These are phyloP conservation scores for Creolimax fragrantissima DNA, from an alignment of 78 protist genomes.

Conservation along the genomic window DNA sequence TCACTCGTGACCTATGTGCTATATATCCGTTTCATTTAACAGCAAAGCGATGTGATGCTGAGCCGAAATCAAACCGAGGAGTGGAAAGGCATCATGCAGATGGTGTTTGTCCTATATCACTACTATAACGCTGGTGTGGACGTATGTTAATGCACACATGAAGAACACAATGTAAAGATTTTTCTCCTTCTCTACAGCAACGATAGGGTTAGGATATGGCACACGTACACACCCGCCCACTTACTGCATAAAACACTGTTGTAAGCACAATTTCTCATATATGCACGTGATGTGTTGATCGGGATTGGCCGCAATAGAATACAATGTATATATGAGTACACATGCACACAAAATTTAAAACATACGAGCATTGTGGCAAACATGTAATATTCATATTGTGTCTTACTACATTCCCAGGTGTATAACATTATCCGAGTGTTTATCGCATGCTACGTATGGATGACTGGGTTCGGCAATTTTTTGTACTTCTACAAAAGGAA, in stretches of 20 bases:
- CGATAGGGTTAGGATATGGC: not conserved
- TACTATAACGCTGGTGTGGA: slow-evolving; percentile 29
- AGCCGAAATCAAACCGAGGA: slow-evolving; percentile 60
- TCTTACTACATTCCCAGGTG: not conserved
- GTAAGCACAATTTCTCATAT: not conserved
- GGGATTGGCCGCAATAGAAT: not conserved
- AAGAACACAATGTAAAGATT: not conserved
- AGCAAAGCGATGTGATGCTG: not conserved
- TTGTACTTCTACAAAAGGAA: slow-evolving; percentile 11
- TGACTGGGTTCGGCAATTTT: slow-evolving; percentile 68
- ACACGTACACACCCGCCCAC: not conserved
- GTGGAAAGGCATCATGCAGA: slow-evolving; percentile 75
- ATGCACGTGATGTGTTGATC: not conserved
- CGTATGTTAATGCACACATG: not conserved
- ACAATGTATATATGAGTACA: not conserved
- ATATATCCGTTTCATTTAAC: not conserved
- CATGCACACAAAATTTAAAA: not conserved
- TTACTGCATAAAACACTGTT: not conserved
- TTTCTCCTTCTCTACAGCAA: not conserved
- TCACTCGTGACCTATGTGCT: too few species aligned
- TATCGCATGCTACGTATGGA: slow-evolving; percentile 61
- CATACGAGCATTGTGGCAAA: not conserved
- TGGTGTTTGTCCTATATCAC: slow-evolving; percentile 54
- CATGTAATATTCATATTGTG: not conserved
- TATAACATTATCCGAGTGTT: slow-evolving; percentile 38